Conservation (phyloP, 208 protist species). For the Leishmania guyanensis region DNA sequence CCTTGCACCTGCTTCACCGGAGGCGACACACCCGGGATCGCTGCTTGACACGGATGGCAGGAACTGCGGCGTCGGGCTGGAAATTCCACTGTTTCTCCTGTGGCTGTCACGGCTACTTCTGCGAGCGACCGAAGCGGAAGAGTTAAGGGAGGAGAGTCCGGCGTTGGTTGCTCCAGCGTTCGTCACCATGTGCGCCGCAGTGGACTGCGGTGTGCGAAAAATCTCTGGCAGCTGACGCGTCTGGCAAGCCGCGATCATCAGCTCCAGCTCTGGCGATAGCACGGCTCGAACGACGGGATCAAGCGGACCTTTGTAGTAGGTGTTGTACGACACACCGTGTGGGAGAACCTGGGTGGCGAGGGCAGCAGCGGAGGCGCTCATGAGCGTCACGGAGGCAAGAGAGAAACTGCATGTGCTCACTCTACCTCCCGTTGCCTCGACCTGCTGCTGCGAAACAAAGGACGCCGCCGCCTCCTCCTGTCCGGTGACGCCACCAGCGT, state of each 20-base stretch:
- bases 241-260: slow-evolving; percentile 34
- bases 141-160: not conserved
- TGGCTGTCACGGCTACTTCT: not conserved
- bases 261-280: slow-evolving; percentile 48
- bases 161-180: not conserved
- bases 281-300: slow-evolving; percentile 55
- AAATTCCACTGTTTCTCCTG: not conserved
- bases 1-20: not conserved
- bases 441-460: slow-evolving; percentile 2
- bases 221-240: slow-evolving; percentile 15
- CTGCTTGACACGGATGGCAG: slow-evolving; percentile 5
- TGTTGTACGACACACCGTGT: slow-evolving; percentile 27
- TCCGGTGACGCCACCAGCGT: slow-evolving; percentile 3
- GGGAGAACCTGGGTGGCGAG: not conserved
- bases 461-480: slow-evolving; percentile 7
- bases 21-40: not conserved
- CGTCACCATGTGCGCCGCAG: not conserved
- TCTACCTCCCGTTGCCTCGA: not conserved
- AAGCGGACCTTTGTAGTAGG: slow-evolving; percentile 62
- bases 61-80: not conserved
- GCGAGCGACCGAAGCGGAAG: not conserved
- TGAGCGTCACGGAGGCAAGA: slow-evolving; percentile 6
- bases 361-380: slow-evolving; percentile 17
- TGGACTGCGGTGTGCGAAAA: not conserved
- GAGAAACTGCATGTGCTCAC: slow-evolving; percentile 11